These are phyloP conservation scores for Leucosporidium scottii DNA, from an alignment of 768 basidiomycete genomes.

Conservation along the genomic window DNA sequence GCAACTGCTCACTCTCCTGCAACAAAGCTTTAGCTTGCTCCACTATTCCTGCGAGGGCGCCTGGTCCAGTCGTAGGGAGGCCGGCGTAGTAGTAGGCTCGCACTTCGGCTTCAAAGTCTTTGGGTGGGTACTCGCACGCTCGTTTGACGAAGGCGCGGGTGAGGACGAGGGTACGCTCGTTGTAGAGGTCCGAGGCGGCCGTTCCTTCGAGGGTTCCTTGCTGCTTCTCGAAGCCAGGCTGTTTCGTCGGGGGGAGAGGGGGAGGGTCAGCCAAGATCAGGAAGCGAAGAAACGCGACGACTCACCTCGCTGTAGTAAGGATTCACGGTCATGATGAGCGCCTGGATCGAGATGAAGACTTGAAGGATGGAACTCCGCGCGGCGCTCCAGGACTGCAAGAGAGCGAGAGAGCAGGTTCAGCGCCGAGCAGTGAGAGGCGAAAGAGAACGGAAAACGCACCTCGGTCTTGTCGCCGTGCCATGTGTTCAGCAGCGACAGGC, in stretches of 20 bases:
- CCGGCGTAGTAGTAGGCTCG: constrained; percentile 56
- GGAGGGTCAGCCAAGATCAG: constrained; percentile 48
- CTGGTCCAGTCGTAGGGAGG: constrained; percentile 37
- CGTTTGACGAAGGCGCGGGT: constrained; percentile 84
- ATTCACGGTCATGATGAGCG: constrained; percentile 82
- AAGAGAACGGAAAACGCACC: neutral
- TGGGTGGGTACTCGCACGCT: constrained; percentile 70
- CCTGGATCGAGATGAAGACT: constrained; percentile 88
- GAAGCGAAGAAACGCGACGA: neutral
- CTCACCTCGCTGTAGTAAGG: constrained; percentile 55
- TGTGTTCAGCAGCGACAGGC: constrained; percentile 25
- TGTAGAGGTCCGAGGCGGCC: constrained; percentile 86
- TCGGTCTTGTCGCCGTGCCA: constrained; percentile 67
- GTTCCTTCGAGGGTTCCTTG: constrained; percentile 82
- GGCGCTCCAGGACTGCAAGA: constrained; percentile 81
- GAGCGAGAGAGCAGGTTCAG: constrained; percentile 37
- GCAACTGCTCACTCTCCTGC: constrained; percentile 54
- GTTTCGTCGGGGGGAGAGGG: constrained; percentile 60
- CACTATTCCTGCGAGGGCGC: constrained; percentile 48
- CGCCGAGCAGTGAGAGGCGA: neutral
- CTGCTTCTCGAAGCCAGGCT: constrained; percentile 88
- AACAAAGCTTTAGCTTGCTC: constrained; percentile 66
- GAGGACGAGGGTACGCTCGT: constrained; percentile 84
- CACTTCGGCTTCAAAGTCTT: constrained; percentile 65
- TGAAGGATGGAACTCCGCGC: constrained; percentile 79